phyloP scores from a whole-genome alignment of 179 eudicot species.

The Beta corolliflora region DNA sequence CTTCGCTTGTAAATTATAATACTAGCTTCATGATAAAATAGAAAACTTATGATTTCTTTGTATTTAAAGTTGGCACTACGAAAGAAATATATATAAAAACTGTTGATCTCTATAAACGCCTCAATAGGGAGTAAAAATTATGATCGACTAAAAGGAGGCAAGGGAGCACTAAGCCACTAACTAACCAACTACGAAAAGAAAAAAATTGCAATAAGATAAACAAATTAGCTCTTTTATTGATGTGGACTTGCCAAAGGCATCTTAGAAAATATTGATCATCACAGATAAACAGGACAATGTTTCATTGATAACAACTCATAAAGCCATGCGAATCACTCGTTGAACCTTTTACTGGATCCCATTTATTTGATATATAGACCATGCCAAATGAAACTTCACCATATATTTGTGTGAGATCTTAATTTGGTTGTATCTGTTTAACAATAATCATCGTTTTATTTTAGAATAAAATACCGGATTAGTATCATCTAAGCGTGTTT shows the following conservation, averaged over 20 bases:
- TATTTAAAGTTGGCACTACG: too few species aligned
- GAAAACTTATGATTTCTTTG: too few species aligned
- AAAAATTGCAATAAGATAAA: not conserved
- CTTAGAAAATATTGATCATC: not conserved
- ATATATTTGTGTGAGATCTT: not conserved
- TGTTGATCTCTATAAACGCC: too few species aligned
- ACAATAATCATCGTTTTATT: too few species aligned
- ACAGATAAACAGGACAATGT: not conserved
- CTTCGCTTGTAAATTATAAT: too few species aligned
- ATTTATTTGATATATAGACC: not conserved
- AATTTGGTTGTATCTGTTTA: not conserved
- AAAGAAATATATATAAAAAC: too few species aligned
- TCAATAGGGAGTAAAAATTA: not conserved
- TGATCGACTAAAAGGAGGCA: not conserved
- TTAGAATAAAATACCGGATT: too few species aligned
- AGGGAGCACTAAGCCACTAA: not conserved
- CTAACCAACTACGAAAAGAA: not conserved
- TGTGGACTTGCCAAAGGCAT: conserved; percentile 8
- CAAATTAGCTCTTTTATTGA: conserved; percentile 13
- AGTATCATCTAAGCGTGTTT: too few species aligned
- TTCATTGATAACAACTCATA: conserved; percentile 14
- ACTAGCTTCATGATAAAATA: too few species aligned
- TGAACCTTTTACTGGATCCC: not conserved
- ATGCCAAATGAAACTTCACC: not conserved
- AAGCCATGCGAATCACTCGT: not conserved